phyloP scores from a whole-genome alignment of 768 basidiomycete genomes.

The Tulasnella calospora region DNA sequence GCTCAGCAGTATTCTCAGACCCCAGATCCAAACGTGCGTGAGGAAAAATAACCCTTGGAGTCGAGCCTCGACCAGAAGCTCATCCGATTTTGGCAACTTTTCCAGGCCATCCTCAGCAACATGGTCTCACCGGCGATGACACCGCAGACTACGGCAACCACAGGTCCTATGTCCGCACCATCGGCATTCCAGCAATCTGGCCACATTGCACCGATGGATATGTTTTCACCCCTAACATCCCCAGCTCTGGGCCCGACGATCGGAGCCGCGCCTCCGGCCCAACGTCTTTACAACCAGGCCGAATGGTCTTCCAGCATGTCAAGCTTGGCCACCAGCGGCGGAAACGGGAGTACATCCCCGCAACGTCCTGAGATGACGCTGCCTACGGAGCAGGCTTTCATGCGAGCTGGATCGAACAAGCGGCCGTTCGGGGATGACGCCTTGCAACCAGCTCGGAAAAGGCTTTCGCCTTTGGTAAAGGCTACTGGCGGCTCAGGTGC shows the following conservation, averaged over 20 bases:
- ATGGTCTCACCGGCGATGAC: slow-evolving; percentile 25
- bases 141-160: slow-evolving; percentile 14
- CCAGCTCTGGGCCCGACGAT: slow-evolving; percentile 37
- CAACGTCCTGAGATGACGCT: slow-evolving; percentile 30
- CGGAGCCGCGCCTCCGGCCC: slow-evolving; percentile 19
- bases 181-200: slow-evolving; percentile 30
- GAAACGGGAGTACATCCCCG: slow-evolving; percentile 29
- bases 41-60: background rate
- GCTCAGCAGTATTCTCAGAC: slow-evolving; percentile 10
- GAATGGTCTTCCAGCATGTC: slow-evolving; percentile 28
- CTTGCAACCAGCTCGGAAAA: background rate
- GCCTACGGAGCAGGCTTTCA: background rate
- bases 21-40: slow-evolving; percentile 17
- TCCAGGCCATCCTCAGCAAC: slow-evolving; percentile 6
- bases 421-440: background rate
- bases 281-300: slow-evolving; percentile 20
- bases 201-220: slow-evolving; percentile 51
- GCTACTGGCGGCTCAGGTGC: background rate
- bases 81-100: background rate
- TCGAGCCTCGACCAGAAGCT: slow-evolving; percentile 6
- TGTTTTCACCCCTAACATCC: slow-evolving; percentile 43
- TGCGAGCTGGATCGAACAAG: background rate
- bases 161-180: slow-evolving; percentile 6
- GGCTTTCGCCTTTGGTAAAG: slow-evolving; percentile 13
- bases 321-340: slow-evolving; percentile 13